Base-by-base conservation (phyloP, 225 moss, liverwort and hornwort genomes). In the Pseudisothecium myosuroides region DNA sequence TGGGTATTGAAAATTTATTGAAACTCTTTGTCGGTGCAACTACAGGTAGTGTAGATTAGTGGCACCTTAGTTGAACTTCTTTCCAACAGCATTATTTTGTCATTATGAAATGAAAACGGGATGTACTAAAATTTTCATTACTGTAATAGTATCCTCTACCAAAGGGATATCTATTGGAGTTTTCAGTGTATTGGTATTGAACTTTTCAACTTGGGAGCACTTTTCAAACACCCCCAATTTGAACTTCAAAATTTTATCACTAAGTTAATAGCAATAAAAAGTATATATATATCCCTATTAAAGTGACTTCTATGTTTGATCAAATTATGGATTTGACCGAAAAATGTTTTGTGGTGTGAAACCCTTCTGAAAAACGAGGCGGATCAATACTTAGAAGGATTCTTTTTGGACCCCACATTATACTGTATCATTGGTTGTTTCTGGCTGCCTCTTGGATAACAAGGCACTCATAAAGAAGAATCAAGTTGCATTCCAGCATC, bases 221-320 rank as follows among this genome's bases (percentile, higher is more conserved):
- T 74, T 47, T 74, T 19, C 17, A 24, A 31, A 47, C 2, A 4
- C 18, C 32, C 72, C 49, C 12, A 50, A 32, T 50, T 50, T 32
- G 6, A 74, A 29, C 29, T 76, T 17, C 17, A 74, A 47, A 45
- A 11, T 31, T 31, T 19, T 19, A 74, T 20, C 12, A 32, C 12
- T 12, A 12, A 7, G 19, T 32, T 3, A 7, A 20, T 8, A 76
- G 4, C 18, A 31, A 31, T 12, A 49, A 49, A 32, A 31, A 75
- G 0, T 5, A 17, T 5, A 31, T 2, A 32, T 49, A 31, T 2
- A 32, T 49, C 2, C 8, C 2, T 11, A 49, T 20, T 2, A 32
- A 12, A 32, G 1, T 19, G 32, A 1, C 31, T 75, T 75, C 49
- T 49, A 19, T 32, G 7, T 75, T 31, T 12, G 19, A 49, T 31